Base-by-base conservation (phyloP, 306 rosid species). In the Coriaria nepalensis region DNA sequence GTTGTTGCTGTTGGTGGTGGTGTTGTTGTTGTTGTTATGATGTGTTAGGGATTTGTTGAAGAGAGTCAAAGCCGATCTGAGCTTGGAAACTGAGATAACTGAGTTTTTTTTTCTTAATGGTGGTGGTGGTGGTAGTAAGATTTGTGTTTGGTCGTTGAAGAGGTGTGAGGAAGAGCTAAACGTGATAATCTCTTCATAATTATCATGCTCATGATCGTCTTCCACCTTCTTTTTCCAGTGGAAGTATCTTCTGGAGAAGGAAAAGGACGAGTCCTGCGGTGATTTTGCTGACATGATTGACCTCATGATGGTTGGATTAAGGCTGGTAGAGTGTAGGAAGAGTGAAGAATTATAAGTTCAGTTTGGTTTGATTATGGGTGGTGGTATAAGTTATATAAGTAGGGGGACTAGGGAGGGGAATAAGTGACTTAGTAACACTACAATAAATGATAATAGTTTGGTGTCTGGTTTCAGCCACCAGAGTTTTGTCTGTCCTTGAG, bases 181-280 rank as follows among this genome's bases (percentile, higher is more conserved):
- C 68, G 60, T 71, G 4, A 81, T 58, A 60, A 77, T 45, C 63
- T 50, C 79, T 36, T 77, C 83, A 4, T 69, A 73, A 0, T 78
- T 74, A 8, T 76, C 68, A 0, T 12, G 11, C 0, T 53, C n/a
- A 2, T 51, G 49, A 0, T 71, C 68, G 0, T 68, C 77, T 1
- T 67, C 75, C 12, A 51, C 44, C 46, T 76, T 78, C 75, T 84
- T 90, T 45, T 63, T 90, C 77, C 88, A 81, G 35, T 79, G 74
- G 73, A 90, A 77, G 55, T 79, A 84, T 14, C 98, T 67, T 10
- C 75, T 66, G 10, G 98, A 90, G 78, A 90, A 79, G 39, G 98
- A 90, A 76, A 85, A 73, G 6, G 94, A 87, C 8, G 94, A 68
- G 35, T 84, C 95, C 0, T 76, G 82, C 0, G 92, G 77, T 13